phyloP scores from a whole-genome alignment of 2,329 filamentous ascomycete genomes.

The Cladobotryum protrusum region DNA sequence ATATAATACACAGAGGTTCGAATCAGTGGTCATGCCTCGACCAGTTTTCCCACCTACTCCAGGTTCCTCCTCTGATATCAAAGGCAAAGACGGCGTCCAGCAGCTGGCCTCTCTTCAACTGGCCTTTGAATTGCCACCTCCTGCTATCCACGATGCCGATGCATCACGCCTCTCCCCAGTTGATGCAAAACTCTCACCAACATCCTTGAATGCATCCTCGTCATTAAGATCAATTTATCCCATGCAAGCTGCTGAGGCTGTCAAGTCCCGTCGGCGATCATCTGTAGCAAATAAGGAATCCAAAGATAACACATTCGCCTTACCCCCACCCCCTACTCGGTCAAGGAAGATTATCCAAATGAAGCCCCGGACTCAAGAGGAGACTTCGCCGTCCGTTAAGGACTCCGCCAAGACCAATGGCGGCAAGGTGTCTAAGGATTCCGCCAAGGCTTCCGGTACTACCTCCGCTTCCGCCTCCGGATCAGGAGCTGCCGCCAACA shows the following conservation, averaged over 20 bases:
- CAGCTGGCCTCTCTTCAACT: slow-evolving; percentile 57
- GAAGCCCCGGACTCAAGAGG: slow-evolving; percentile 58
- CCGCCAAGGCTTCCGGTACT: slow-evolving; percentile 15
- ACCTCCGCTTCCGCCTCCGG: slow-evolving; percentile 14
- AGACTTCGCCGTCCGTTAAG: slow-evolving; percentile 19
- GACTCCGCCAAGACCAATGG: slow-evolving; percentile 17
- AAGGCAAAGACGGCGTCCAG: slow-evolving; percentile 60
- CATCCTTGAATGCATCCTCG: slow-evolving; percentile 13
- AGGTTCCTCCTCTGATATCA: slow-evolving; percentile 72
- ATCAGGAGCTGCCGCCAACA: slow-evolving; percentile 17
- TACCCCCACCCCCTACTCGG: slow-evolving; percentile 87
- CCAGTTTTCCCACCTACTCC: slow-evolving; percentile 60
- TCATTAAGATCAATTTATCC: slow-evolving; percentile 32
- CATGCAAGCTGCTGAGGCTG: slow-evolving; percentile 44
- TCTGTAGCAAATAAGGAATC: slow-evolving; percentile 36
- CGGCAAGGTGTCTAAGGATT: slow-evolving; percentile 16
- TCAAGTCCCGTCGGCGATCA: slow-evolving; percentile 48
- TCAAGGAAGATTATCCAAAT: slow-evolving; percentile 97
- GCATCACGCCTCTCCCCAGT: slow-evolving; percentile 22
- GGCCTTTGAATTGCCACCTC: slow-evolving; percentile 70
- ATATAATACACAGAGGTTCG: neutral
- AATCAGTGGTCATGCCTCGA: slow-evolving; percentile 24
- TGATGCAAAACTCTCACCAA: slow-evolving; percentile 27
- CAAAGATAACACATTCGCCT: slow-evolving; percentile 61
- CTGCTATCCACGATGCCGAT: slow-evolving; percentile 53